Conservation (phyloP, 805 yeast genomes). For the Tanozyma kutaoensis region DNA sequence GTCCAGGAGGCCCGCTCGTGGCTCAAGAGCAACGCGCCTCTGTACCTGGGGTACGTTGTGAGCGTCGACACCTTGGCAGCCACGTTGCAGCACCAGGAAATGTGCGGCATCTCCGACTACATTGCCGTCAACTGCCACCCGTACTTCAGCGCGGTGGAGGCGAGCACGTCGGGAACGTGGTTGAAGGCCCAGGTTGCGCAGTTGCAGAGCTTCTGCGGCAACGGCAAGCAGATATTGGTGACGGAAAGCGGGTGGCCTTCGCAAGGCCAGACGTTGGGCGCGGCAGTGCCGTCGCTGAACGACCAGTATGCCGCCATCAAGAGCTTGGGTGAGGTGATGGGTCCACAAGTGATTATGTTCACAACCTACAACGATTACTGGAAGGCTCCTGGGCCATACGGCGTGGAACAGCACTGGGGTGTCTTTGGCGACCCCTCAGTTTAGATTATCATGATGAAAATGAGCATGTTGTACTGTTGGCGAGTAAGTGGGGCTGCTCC, state of each 20-base stretch:
- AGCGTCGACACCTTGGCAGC: constrained; percentile 57
- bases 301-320: constrained; percentile 42
- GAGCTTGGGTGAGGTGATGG: constrained; percentile 32
- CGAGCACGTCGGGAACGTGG: constrained; percentile 43
- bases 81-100: constrained; percentile 32
- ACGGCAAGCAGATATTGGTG: constrained; percentile 33
- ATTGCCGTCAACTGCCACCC: constrained; percentile 60
- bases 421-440: constrained; percentile 31
- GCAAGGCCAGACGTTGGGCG: constrained; percentile 37
- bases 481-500: too few relatives aligned
- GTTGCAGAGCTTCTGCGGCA: constrained; percentile 34
- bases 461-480: too few relatives aligned
- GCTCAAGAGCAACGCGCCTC: constrained; percentile 30
- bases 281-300: constrained; percentile 38
- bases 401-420: constrained; percentile 56
- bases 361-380: constrained; percentile 52
- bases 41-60: constrained; percentile 43
- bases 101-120: constrained; percentile 48
- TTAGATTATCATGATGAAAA: too few relatives aligned
- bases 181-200: constrained; percentile 31
- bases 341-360: constrained; percentile 39
- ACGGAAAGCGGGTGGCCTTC: constrained; percentile 69
- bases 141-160: constrained; percentile 39
- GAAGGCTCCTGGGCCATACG: constrained; percentile 43
- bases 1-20: constrained; percentile 32